Base-by-base conservation (phyloP, 257 asterid genomes). In the Haberlea rhodopensis region DNA sequence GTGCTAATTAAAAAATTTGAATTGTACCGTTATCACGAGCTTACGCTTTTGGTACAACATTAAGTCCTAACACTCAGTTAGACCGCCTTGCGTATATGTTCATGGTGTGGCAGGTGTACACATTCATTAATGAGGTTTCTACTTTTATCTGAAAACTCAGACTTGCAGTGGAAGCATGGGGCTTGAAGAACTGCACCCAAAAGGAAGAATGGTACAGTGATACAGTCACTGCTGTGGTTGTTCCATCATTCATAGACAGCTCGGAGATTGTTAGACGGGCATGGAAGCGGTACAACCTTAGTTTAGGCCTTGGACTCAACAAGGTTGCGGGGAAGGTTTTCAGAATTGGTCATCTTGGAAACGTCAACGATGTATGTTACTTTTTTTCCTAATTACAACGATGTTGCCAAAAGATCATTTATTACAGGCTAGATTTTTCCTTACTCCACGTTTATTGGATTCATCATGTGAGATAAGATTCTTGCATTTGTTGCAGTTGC, bases 91-190 rank as follows among this genome's bases (percentile, higher is more conserved):
- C 51, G 16, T 43, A 43, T 15, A 15, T 43, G 49, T 43, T 43
- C 49, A 43, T 43, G 19, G 19, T 37, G 16, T 37, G 46, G 11
- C 46, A 11, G 5, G n/a, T 13, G 49, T 15, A 15, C 13, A 43
- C 32, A 23, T 60, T 54, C 22, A 31, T 46, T 32, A 20, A 0
- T 46, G 23, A 18, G 7, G 28, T 40, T 57, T 48, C 57, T 34
- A 51, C 21, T 0, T 28, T 58, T 70, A 46, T 8, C 5, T 59
- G 51, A 25, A 46, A 65, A 68, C 62, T 75, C 75, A 91, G 98
- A 58, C 87, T 89, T 73, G 99, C 99, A 4, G 95, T 94, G 70
- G 96, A 90, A 79, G 99, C 97, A 3, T 94, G 99, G 99, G 99
- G 99, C 6, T 74, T 90, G 84, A 94, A 90, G 91, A 94, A 94